Evolutionary conservation across 805 yeast species (phyloP).

Genomic region (Candida taoyuanica): DNA sequence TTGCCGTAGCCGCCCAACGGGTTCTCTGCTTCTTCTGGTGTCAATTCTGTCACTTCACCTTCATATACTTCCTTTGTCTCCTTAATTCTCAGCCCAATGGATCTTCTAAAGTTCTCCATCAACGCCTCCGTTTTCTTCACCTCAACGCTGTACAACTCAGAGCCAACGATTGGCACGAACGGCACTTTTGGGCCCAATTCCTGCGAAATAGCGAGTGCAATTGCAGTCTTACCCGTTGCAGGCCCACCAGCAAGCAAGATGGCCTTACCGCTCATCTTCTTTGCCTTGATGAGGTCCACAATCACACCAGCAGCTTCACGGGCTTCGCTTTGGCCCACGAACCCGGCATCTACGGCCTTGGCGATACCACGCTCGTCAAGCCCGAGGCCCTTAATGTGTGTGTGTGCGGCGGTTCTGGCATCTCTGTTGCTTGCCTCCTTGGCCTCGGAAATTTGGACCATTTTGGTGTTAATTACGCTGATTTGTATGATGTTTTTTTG

Average conservation of each 20-base stretch:
- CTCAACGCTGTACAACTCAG: constrained; percentile 92
- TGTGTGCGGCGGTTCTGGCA: constrained; percentile 88
- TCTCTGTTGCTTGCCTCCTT: constrained; percentile 49
- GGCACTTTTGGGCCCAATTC: constrained; percentile 97
- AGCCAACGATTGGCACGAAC: constrained; percentile 94
- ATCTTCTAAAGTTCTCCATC: constrained; percentile 94
- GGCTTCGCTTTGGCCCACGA: constrained; percentile 66
- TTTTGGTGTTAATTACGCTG: constrained; percentile 22
- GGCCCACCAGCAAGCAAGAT: constrained; percentile 95
- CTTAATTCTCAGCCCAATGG: constrained; percentile 92
- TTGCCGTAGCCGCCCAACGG: constrained; percentile 98
- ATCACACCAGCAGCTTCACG: constrained; percentile 93
- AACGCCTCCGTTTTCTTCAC: constrained; percentile 94
- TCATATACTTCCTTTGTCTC: constrained; percentile 97
- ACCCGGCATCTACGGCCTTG: constrained; percentile 81
- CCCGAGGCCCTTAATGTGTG: constrained; percentile 94
- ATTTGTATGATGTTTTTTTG: constrained; percentile 1
- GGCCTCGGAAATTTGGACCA: constrained; percentile 79
- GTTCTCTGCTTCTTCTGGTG: constrained; percentile 94
- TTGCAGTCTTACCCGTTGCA: constrained; percentile 97
- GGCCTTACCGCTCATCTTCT: constrained; percentile 95
- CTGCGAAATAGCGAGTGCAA: constrained; percentile 93
- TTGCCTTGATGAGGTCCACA: constrained; percentile 87
- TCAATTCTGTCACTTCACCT: constrained; percentile 94
- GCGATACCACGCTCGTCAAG: constrained; percentile 87